Percentiles rank a stretch among this genome's conserved stretches.
Evolutionary conservation across 169 alveolate genomes (phyloP).

Genomic region (Cytauxzoon felis): DNA sequence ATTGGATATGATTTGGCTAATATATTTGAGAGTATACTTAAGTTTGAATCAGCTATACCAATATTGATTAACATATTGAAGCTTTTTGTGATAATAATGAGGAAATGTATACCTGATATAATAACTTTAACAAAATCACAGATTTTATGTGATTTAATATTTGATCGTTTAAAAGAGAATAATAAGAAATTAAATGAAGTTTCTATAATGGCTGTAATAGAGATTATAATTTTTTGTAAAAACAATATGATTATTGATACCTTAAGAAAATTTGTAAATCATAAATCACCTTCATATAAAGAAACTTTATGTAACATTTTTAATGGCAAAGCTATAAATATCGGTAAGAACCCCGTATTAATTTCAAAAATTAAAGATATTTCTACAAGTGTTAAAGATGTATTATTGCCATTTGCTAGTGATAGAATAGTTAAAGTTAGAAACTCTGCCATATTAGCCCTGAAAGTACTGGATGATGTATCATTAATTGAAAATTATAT

Average conservation of each 20-base stretch:
- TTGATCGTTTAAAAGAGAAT: constrained; percentile 47
- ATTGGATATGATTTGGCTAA: constrained; percentile 1
- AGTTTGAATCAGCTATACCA: constrained; percentile 54
- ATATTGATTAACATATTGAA: constrained; percentile 12
- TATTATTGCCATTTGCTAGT: background rate
- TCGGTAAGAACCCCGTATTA: background rate
- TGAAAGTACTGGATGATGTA: constrained; percentile 34
- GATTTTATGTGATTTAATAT: constrained; percentile 21
- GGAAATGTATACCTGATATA: constrained; percentile 5
- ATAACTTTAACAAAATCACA: background rate
- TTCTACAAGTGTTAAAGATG: background rate
- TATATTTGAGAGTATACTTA: constrained; percentile 22
- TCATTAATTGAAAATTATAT: background rate
- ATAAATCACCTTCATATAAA: constrained; percentile 44
- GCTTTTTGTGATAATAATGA: constrained; percentile 9
- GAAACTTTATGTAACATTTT: constrained; percentile 43
- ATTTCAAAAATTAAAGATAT: constrained; percentile 6
- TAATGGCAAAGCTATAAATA: constrained; percentile 12
- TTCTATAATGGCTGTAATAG: constrained; percentile 16
- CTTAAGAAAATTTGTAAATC: constrained; percentile 12
- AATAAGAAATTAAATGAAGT: constrained; percentile 38
- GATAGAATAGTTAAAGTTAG: constrained; percentile 49
- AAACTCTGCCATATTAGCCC: constrained; percentile 10
- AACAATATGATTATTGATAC: constrained; percentile 11
- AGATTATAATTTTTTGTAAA: constrained; percentile 6